Conservation (phyloP, 331 rosid species). For the Erythrophleum ivorense region DNA sequence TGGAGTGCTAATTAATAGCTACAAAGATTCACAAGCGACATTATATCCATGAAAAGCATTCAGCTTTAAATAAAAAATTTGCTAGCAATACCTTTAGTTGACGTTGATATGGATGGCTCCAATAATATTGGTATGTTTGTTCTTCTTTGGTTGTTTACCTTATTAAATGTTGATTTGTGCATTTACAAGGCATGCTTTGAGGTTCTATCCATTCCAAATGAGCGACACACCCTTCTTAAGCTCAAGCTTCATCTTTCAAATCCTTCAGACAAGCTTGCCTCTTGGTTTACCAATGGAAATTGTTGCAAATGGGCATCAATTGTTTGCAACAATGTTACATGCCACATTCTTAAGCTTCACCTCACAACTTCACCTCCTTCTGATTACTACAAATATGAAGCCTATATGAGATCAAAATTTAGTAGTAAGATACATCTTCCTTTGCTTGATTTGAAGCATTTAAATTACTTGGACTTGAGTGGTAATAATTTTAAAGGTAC, state of each 20-base stretch:
- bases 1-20: too few relatives aligned
- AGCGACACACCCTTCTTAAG: not conserved
- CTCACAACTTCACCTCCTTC: not conserved
- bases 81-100: not conserved
- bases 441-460: constrained; percentile 1
- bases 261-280: constrained; percentile 23
- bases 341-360: constrained; percentile 28
- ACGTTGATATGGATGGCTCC: not conserved
- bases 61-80: not conserved
- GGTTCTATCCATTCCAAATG: constrained; percentile 21
- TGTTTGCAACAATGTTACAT: constrained; percentile 27
- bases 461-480: not conserved
- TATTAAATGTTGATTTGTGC: not conserved
- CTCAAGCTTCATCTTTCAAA: constrained; percentile 39
- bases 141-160: not conserved
- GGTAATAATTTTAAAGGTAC: not conserved
- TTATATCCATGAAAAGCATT: not conserved
- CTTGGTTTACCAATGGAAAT: constrained; percentile 34
- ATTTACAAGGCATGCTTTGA: not conserved
- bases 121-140: not conserved
- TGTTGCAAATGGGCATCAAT: constrained; percentile 41
- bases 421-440: constrained; percentile 17
- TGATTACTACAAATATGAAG: not conserved
- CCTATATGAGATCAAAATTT: not conserved
- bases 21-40: too few relatives aligned